A percentile compares a stretch with the other conserved stretches of the same genome.
These are phyloP conservation scores for Eutrema japonicum DNA, from an alignment of 345 rosid genomes.

Conservation along the genomic window DNA sequence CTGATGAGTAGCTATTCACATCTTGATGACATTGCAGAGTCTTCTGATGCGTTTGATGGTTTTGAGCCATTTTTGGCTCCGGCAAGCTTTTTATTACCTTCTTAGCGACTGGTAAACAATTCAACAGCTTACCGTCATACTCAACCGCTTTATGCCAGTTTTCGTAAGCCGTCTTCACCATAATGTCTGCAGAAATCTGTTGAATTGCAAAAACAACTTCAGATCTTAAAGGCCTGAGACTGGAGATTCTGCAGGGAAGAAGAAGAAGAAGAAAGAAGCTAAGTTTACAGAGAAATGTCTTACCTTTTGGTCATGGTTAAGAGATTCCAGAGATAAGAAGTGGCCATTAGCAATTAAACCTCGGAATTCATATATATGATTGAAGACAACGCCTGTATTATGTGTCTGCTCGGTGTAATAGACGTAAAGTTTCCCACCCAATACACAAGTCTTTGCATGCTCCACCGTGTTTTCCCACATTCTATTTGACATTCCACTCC, in stretches of 20 bases:
- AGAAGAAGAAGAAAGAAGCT: not conserved
- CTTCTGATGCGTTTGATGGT: constrained; percentile 29
- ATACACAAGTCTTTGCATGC: constrained; percentile 86
- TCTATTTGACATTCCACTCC: constrained; percentile 93
- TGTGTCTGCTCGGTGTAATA: constrained; percentile 61
- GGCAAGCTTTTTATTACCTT: constrained; percentile 41
- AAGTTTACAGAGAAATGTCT: constrained; percentile 8
- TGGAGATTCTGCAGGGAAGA: not conserved
- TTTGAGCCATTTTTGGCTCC: constrained; percentile 24
- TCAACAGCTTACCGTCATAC: constrained; percentile 75
- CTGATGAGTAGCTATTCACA: constrained; percentile 44
- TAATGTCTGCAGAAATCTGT: constrained; percentile 76
- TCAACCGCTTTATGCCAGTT: constrained; percentile 80
- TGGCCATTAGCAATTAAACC: constrained; percentile 75
- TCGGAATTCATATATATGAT: constrained; percentile 72
- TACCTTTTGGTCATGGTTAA: constrained; percentile 76
- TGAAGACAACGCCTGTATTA: constrained; percentile 71
- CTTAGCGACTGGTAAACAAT: constrained; percentile 44
- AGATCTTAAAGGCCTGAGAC: not conserved
- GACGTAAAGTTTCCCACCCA: constrained; percentile 77
- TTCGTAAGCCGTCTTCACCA: constrained; percentile 79
- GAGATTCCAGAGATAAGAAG: constrained; percentile 69
- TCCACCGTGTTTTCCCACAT: constrained; percentile 96
- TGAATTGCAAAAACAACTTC: not conserved
- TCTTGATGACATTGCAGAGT: constrained; percentile 47